Evolutionary conservation across 495 filamentous ascomycete genomes (phyloP).

Genomic region (Aspergillus homomorphus): DNA sequence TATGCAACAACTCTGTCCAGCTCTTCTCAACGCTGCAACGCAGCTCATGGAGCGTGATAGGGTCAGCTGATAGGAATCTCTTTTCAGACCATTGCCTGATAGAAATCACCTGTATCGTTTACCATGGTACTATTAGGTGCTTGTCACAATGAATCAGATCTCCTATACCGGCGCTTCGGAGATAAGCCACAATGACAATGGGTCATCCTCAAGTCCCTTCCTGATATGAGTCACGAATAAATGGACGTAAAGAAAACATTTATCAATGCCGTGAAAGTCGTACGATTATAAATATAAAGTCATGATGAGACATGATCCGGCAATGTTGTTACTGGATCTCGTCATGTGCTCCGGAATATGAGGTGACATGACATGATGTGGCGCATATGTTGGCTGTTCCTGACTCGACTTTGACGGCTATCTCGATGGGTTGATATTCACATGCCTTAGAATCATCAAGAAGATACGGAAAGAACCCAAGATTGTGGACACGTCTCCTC

Average conservation of each 20-base stretch:
- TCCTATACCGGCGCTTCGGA: background rate
- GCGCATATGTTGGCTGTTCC: background rate
- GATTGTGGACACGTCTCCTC: background rate
- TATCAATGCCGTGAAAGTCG: background rate
- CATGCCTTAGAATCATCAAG: background rate
- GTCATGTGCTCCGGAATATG: background rate
- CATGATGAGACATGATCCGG: background rate
- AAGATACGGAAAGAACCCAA: background rate
- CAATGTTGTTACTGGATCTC: background rate
- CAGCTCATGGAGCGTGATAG: background rate
- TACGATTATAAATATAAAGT: conserved; percentile 4
- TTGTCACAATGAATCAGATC: background rate
- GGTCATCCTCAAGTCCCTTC: background rate
- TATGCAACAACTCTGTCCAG: background rate
- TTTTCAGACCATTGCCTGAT: background rate
- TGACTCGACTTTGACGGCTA: background rate
- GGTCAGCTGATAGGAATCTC: background rate
- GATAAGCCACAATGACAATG: background rate
- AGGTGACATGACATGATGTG: conserved; percentile 4
- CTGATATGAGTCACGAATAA: background rate
- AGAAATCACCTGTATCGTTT: background rate
- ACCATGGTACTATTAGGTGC: background rate
- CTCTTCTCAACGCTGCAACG: background rate
- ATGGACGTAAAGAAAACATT: background rate
- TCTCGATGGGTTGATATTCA: background rate